Conservation (phyloP, 1,284 basidiomycete species). For the Naganishia sp. region DNA sequence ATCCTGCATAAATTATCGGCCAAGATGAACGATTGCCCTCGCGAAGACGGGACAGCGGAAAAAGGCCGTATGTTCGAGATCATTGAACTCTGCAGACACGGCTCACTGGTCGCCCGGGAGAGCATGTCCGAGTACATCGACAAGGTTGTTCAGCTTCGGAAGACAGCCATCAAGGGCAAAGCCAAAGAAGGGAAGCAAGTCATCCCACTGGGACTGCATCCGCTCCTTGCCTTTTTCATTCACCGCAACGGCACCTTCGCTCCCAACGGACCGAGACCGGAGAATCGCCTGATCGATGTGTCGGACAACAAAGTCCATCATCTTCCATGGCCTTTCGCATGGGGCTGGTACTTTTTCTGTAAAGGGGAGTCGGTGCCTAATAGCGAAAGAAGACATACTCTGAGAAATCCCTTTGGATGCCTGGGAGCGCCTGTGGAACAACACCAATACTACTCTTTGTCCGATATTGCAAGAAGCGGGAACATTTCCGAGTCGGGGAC, state of each 20-base stretch:
- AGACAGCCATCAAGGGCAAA: neutral
- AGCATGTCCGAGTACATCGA: neutral
- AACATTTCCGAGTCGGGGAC: neutral
- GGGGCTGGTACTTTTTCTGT: constrained; percentile 3
- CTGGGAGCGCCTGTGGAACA: neutral
- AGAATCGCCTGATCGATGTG: neutral
- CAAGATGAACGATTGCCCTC: neutral
- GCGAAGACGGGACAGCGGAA: neutral
- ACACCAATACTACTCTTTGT: neutral
- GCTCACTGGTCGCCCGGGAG: neutral
- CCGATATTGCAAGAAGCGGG: neutral
- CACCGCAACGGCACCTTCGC: neutral
- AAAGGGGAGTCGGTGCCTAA: neutral
- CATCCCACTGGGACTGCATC: neutral
- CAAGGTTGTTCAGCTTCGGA: neutral
- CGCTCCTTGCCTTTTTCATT: constrained; percentile 3
- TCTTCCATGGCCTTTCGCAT: neutral
- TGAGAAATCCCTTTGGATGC: neutral
- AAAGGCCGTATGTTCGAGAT: neutral
- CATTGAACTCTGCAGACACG: neutral
- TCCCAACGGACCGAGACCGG: neutral
- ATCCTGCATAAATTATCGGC: neutral
- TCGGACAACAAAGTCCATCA: neutral
- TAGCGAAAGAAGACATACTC: neutral
- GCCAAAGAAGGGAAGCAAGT: neutral